Conservation (phyloP, 345 rosid genomes). For the Orychophragmus violaceus region DNA sequence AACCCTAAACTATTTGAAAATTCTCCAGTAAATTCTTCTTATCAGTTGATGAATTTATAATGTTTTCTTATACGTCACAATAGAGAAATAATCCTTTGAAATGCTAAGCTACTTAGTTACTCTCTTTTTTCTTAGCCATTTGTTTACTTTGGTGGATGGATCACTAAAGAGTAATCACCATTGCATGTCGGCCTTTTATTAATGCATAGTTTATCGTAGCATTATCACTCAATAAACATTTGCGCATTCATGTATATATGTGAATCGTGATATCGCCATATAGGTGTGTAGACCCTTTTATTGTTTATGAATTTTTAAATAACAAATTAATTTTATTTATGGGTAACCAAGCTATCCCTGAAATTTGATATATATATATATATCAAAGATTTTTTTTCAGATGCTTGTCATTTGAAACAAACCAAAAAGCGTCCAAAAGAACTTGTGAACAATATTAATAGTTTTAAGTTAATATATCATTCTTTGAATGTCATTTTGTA, state of each 20-base stretch:
- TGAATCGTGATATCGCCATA: neutral
- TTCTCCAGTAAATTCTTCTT: neutral
- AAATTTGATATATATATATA: neutral
- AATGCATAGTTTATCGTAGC: neutral
- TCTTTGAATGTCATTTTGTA: neutral
- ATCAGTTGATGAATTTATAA: neutral
- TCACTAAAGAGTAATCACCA: conserved; percentile 1
- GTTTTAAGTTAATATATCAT: neutral
- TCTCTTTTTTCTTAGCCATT: neutral
- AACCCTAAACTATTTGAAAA: neutral
- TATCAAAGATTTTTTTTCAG: neutral
- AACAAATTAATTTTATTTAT: neutral
- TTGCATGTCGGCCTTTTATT: neutral
- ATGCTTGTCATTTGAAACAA: neutral
- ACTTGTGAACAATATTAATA: neutral
- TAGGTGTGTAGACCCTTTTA: neutral
- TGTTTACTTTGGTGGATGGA: neutral
- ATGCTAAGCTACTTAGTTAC: neutral
- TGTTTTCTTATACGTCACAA: too few species aligned
- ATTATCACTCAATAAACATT: neutral
- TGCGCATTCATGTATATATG: neutral
- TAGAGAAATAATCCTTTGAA: too few species aligned
- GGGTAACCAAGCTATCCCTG: neutral
- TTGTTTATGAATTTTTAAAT: neutral
- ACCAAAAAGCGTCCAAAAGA: neutral